These are phyloP conservation scores for Tremellales sp. DNA, from an alignment of 1,284 basidiomycete genomes.

Conservation along the genomic window DNA sequence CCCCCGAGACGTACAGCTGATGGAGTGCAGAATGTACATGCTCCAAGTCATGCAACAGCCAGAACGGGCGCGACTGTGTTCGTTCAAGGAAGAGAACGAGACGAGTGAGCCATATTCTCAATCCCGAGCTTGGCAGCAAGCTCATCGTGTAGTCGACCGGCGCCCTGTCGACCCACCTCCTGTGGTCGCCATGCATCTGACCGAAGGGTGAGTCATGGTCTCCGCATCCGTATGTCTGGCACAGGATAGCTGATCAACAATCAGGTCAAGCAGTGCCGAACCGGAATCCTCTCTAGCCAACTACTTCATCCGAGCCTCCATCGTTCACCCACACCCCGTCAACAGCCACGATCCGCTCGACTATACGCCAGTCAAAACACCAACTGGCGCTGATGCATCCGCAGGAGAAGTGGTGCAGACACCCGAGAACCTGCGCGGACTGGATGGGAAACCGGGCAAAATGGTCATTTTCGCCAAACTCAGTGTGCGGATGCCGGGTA, in stretches of 20 bases:
- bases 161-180: constrained; percentile 50
- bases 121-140: neutral
- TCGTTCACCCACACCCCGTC: constrained; percentile 27
- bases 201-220: neutral
- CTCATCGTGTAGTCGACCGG: constrained; percentile 33
- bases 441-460: constrained; percentile 37
- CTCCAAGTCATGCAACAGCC: constrained; percentile 45
- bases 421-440: constrained; percentile 41
- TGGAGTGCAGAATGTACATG: neutral
- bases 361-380: constrained; percentile 40
- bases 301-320: constrained; percentile 30
- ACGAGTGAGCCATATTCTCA: constrained; percentile 38
- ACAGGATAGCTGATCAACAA: neutral
- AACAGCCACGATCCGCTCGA: constrained; percentile 4
- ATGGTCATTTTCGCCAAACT: constrained; percentile 49
- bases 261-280: neutral
- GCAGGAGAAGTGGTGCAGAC: constrained; percentile 48
- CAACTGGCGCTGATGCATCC: constrained; percentile 44
- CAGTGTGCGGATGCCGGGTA: constrained; percentile 45
- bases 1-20: neutral
- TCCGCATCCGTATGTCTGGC: too few relatives aligned
- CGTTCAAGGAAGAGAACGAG: constrained; percentile 51
- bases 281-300: neutral
- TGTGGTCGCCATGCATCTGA: constrained; percentile 35
- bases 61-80: constrained; percentile 46